Evolutionary conservation across 1,284 basidiomycete species (phyloP), one percentile per base, ranked within the genome.

Genomic region (Paramarasmius palmivorus): DNA sequence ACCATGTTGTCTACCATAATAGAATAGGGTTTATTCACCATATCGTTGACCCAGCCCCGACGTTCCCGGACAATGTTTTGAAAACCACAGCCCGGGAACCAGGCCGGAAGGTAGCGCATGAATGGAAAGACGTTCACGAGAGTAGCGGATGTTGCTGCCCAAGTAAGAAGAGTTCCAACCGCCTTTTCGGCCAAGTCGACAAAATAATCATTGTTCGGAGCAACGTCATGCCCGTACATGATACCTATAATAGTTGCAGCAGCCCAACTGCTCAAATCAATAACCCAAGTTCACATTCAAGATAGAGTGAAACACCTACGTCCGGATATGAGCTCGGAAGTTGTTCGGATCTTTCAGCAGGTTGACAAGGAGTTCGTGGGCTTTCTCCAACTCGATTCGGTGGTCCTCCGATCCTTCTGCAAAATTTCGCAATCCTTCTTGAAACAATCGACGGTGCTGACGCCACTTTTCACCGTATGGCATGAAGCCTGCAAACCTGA

Each of bases 401-500:
- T 55, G 49, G 45, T 71, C 72, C 36, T 59, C 58, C 2, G 57
- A 52, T 29, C 58, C n/a, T n/a, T n/a, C 49, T 0, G 61, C 61
- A 6, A 60, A 56, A 4, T 61, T 59, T 22, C 65, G 61, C 50
- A 71, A 71, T n/a, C 61, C 59, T 49, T 71, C 65, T 26, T 75
- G 70, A 34, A 72, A 69, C 32, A 74, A 58, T 42, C 63, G 65
- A 23, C 75, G 62, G 26, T 72, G 69, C 1, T 61, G 55, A 22
- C 72, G 70, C 78, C 77, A 81, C 45, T 57, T 58, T 3, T 73
- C 64, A 2, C 70, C 68, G 53, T 80, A 78, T 20, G 64, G 63
- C 54, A 73, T 58, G 12, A 76, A 62, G 26, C 29, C 40, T 0
- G 60, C 61, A 1, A 66, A 52, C 29, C 29, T 6, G 29, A 32